Evolutionary conservation across 2,329 filamentous ascomycete genomes (phyloP), one percentile per base, ranked within the genome.

Genomic region (Colletotrichum shisoi): DNA sequence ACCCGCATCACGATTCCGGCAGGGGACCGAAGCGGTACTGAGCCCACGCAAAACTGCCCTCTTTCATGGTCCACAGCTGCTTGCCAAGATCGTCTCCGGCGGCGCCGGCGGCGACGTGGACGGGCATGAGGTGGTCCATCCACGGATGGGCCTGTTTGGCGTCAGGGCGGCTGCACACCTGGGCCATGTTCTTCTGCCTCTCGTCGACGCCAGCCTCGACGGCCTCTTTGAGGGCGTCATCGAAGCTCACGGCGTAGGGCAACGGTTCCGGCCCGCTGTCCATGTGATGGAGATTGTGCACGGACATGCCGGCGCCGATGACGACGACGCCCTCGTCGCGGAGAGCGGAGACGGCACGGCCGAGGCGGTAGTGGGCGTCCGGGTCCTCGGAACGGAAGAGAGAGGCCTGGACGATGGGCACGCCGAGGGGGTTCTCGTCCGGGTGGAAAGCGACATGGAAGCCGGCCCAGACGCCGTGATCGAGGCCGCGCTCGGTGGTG

Each of bases 381-480:
- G 89, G 85, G 66, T 91, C 85, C 70, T 91, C 87, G 54, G 80
- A 85, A 63, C 84, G 79, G 76, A 89, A 91, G 12, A 93, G 81
- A 2, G 88, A 91, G 39, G 91, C 87, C 72, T 93, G 91, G 12
- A 93, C 89, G 7, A 93, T 80, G 1, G 91, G 91, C 1, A 90
- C 84, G 51, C 82, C 82, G 12, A 91, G 75, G 1, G 88, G 87
- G 72, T 91, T 91, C 7, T 80, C 74, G 17, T 85, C 79, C 0
- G 87, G 87, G 62, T 87, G 77, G 74, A 91, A 91, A 17, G 87
- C 87, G 19, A 84, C 82, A 69, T 80, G 84, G 75, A 93, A 92
- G 12, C 86, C 85, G 0, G 86, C 88, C 83, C 89, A 93, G 27
- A 93, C 89, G 21, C 91, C 91, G 73, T 93, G 91, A 72, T 93